phyloP scores from a whole-genome alignment of 768 basidiomycete genomes.

The Exidia glandulosa region DNA sequence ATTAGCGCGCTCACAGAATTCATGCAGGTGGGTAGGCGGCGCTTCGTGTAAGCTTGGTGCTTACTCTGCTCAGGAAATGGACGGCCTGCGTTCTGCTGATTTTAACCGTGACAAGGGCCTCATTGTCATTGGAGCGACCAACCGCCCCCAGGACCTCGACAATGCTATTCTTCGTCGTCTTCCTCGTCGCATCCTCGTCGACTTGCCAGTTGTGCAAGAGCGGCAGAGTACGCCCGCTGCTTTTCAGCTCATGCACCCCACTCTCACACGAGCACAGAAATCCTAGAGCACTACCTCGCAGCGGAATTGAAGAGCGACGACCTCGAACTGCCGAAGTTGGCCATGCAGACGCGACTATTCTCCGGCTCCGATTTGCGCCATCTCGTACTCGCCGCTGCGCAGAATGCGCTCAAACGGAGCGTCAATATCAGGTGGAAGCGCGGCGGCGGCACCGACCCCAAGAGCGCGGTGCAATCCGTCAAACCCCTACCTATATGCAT shows the following conservation, averaged over 20 bases:
- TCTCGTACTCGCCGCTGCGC: conserved; percentile 28
- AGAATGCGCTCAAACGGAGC: conserved; percentile 25
- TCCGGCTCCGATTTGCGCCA: conserved; percentile 31
- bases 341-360: conserved; percentile 17
- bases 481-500: not conserved
- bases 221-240: conserved; percentile 17
- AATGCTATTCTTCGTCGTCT: conserved; percentile 28
- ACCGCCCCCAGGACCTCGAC: conserved; percentile 18
- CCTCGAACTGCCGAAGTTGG: conserved; percentile 12
- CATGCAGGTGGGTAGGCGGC: conserved; percentile 2
- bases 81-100: conserved; percentile 17
- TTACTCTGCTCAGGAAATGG: conserved; percentile 19
- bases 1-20: conserved; percentile 17
- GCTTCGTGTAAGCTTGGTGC: not conserved
- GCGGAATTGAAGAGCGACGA: conserved; percentile 18
- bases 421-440: conserved; percentile 22
- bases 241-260: not conserved
- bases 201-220: conserved; percentile 23
- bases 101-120: conserved; percentile 21
- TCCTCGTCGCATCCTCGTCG: conserved; percentile 26
- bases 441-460: not conserved
- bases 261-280: conserved; percentile 12
- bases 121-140: conserved; percentile 21
- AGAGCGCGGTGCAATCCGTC: not conserved
- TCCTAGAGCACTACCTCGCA: conserved; percentile 21